Conservation (phyloP, 768 basidiomycete species). For the Strobilomyces echinocephalus region DNA sequence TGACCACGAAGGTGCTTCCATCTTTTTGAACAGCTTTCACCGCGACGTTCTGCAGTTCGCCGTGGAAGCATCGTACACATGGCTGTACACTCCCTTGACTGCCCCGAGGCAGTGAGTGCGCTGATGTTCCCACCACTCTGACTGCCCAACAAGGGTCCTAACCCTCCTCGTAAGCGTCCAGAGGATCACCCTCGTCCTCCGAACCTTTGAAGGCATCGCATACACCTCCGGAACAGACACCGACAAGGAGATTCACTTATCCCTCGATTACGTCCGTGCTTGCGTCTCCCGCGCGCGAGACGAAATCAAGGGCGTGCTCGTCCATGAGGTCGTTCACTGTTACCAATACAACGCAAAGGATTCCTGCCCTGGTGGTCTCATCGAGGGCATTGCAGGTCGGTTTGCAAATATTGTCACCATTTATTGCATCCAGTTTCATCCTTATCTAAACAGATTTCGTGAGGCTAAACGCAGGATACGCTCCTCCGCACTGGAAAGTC, state of each 20-base stretch:
- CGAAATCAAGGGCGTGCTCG: conserved; percentile 67
- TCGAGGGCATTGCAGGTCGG: conserved; percentile 77
- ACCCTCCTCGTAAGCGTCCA: conserved; percentile 39
- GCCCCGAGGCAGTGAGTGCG: conserved; percentile 45
- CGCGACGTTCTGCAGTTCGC: conserved; percentile 35
- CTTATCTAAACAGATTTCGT: conserved; percentile 55
- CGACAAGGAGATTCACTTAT: conserved; percentile 73
- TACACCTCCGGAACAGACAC: conserved; percentile 52
- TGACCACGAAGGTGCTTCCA: conserved; percentile 48
- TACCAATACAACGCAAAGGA: conserved; percentile 64
- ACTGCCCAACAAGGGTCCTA: background rate
- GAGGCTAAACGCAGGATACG: conserved; percentile 51
- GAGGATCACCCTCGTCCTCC: conserved; percentile 53
- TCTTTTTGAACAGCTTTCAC: conserved; percentile 53
- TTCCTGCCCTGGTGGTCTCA: conserved; percentile 62
- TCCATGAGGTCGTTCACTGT: conserved; percentile 77
- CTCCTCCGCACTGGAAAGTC: conserved; percentile 68
- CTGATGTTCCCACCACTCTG: background rate
- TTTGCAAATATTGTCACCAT: background rate
- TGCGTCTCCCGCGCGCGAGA: conserved; percentile 40
- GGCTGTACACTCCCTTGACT: conserved; percentile 41
- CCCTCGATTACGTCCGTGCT: conserved; percentile 56
- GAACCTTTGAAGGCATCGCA: conserved; percentile 67
- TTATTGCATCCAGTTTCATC: background rate
- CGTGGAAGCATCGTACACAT: conserved; percentile 37